A percentile compares a stretch with the other conserved stretches of the same genome.
These are phyloP conservation scores for Kernera saxatilis DNA, from an alignment of 345 rosid species.

Conservation along the genomic window DNA sequence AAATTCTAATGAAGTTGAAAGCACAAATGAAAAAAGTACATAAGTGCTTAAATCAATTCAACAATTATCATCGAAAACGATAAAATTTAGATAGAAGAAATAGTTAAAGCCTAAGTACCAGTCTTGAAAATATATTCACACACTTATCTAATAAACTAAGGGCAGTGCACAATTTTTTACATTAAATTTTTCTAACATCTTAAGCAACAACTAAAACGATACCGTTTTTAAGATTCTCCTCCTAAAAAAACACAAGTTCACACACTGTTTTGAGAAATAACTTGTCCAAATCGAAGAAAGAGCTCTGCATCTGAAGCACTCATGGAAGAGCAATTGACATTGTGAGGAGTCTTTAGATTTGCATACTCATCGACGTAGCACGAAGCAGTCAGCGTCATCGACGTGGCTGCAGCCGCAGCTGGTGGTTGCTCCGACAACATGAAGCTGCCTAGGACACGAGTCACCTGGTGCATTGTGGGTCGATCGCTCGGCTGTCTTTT, in stretches of 20 bases:
- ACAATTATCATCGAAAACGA: neutral
- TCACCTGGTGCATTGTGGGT: slow-evolving; percentile 91
- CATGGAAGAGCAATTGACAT: slow-evolving; percentile 81
- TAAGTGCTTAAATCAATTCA: neutral
- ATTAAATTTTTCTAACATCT: neutral
- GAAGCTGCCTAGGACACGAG: slow-evolving; percentile 70
- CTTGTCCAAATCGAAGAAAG: slow-evolving; percentile 87
- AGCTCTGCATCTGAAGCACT: slow-evolving; percentile 95
- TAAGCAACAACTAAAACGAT: neutral
- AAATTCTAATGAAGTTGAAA: no score
- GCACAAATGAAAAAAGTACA: no score
- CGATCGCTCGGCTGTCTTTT: slow-evolving; percentile 77
- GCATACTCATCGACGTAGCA: slow-evolving; percentile 85
- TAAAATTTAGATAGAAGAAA: neutral
- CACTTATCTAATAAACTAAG: neutral
- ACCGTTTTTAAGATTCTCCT: neutral
- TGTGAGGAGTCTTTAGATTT: slow-evolving; percentile 75
- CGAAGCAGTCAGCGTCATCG: slow-evolving; percentile 35
- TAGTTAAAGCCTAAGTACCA: neutral
- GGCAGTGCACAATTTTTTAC: neutral
- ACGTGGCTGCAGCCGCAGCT: slow-evolving; percentile 1
- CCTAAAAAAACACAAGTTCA: slow-evolving; percentile 5
- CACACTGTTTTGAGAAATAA: slow-evolving; percentile 74
- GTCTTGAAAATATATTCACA: slow-evolving; percentile 15
- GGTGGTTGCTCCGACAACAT: slow-evolving; percentile 41